A percentile compares a stretch with the other conserved stretches of the same genome.
phyloP scores from a whole-genome alignment of 495 filamentous ascomycete genomes.

The Penicillium cinerascens region DNA sequence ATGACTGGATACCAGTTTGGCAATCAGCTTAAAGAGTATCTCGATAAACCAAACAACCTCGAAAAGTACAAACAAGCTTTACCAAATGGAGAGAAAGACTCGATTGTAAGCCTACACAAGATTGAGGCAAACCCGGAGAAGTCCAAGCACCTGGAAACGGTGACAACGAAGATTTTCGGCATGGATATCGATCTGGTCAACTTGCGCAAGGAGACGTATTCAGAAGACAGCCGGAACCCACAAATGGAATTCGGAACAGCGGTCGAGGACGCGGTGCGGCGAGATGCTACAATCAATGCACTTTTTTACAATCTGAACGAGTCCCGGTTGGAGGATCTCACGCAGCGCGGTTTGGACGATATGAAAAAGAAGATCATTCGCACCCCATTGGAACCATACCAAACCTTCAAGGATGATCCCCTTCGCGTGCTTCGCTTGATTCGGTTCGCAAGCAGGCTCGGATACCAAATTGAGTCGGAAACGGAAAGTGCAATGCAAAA shows the following conservation, averaged over 20 bases:
- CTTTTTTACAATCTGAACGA: conserved; percentile 91
- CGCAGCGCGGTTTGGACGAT: conserved; percentile 67
- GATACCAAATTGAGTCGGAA: conserved; percentile 67
- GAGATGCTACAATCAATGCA: conserved; percentile 93
- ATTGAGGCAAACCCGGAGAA: conserved; percentile 92
- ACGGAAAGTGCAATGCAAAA: conserved; percentile 74
- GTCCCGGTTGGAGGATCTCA: conserved; percentile 76
- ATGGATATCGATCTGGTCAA: conserved; percentile 94
- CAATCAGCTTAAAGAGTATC: conserved; percentile 56
- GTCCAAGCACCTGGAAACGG: conserved; percentile 94
- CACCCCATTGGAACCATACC: conserved; percentile 82
- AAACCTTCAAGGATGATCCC: conserved; percentile 95
- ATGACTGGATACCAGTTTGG: conserved; percentile 91
- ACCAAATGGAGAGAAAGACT: conserved; percentile 29
- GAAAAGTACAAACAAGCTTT: conserved; percentile 49
- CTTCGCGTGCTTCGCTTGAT: conserved; percentile 85
- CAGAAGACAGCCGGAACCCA: conserved; percentile 80
- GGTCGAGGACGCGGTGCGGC: conserved; percentile 80
- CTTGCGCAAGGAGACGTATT: conserved; percentile 85
- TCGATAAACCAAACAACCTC: conserved; percentile 49
- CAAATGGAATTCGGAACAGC: conserved; percentile 92
- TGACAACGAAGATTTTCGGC: conserved; percentile 79
- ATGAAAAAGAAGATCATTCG: conserved; percentile 68
- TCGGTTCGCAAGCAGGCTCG: conserved; percentile 81
- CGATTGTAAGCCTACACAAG: conserved; percentile 59